Base-by-base conservation (phyloP, 108 stramenopile species). In the Pseudonitzschia multiseries region DNA sequence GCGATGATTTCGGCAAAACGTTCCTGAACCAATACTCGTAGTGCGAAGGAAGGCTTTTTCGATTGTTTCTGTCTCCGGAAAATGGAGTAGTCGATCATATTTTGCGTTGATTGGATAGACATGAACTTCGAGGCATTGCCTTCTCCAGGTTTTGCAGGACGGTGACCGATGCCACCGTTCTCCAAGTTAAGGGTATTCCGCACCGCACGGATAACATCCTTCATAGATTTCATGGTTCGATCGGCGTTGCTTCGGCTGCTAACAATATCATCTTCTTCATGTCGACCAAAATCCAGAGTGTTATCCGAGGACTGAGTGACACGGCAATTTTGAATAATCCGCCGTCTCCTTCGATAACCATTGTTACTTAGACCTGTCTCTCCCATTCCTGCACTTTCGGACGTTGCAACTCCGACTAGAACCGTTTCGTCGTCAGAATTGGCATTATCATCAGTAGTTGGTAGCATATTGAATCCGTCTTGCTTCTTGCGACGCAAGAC, bases 1-100 rank as follows among this genome's bases (percentile, higher is more conserved):
- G 95, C 95, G 64, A 96, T 96, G 52, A 96, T 96, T 26, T 83
- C 74, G 13, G 89, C 87, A 66, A 96, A 75, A 28, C 95, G 74
- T 70, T 89, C 89, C 72, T 93, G 95, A 12, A 96, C 91, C 64
- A 88, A 77, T 26, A 87, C 80, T 8, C 92, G 84, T 8, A 93
- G 68, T 31, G 81, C 90, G 67, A 95, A 85, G 20, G 93, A 91
- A 22, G 93, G 93, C 68, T 83, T 92, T 65, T 79, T 57, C 8
- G 66, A 67, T 65, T 61, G 57, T 6, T 62, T 62, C 15, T 56
- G 21, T 9, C 69, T 29, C 18, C 77, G 72, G 40, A 69, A 13
- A 17, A 73, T 36, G n/a, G 71, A 77, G 40, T 79, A 54, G 40
- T 67, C 72, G 18, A 71, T 73, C 61, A 81, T 74, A 4, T 63